Percentiles rank a stretch among this genome's conserved stretches.
These are phyloP conservation scores for Fomes fomentarius DNA, from an alignment of 1,284 basidiomycete genomes.

Conservation along the genomic window DNA sequence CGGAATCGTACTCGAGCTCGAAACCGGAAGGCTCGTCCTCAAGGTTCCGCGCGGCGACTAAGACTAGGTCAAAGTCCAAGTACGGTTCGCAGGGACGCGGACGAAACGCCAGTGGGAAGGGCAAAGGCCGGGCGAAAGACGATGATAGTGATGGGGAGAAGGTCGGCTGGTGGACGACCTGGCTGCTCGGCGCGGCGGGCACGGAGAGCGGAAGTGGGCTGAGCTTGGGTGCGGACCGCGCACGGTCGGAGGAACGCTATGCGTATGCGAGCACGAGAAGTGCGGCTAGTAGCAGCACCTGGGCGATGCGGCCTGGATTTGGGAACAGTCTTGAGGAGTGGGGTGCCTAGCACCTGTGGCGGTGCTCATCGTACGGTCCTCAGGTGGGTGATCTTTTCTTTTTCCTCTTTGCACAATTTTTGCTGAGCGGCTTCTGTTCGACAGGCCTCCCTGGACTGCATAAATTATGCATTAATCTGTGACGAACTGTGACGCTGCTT, in stretches of 20 bases:
- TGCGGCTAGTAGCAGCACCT: constrained; percentile 18
- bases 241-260: constrained; percentile 28
- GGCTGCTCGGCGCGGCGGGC: constrained; percentile 41
- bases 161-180: constrained; percentile 53
- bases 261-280: constrained; percentile 14
- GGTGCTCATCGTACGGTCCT: background rate
- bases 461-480: constrained; percentile 20
- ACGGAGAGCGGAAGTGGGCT: constrained; percentile 21
- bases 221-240: constrained; percentile 16
- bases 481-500: constrained; percentile 9
- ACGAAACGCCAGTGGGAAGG: constrained; percentile 28
- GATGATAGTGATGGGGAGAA: constrained; percentile 28
- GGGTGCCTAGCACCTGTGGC: constrained; percentile 24
- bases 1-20: constrained; percentile 56
- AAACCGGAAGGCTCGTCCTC: constrained; percentile 33
- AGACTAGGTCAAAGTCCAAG: constrained; percentile 35
- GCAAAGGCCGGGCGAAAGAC: constrained; percentile 28
- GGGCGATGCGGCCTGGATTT: constrained; percentile 29
- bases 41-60: constrained; percentile 13
- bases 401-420: background rate
- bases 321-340: constrained; percentile 31
- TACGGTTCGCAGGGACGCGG: constrained; percentile 28
- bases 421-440: background rate
- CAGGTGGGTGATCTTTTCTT: background rate
- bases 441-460: background rate